Evolutionary conservation across 1,139 yeast species (phyloP), one percentile per base, ranked within the genome.

Genomic region (Yamadazyma atlantica): DNA sequence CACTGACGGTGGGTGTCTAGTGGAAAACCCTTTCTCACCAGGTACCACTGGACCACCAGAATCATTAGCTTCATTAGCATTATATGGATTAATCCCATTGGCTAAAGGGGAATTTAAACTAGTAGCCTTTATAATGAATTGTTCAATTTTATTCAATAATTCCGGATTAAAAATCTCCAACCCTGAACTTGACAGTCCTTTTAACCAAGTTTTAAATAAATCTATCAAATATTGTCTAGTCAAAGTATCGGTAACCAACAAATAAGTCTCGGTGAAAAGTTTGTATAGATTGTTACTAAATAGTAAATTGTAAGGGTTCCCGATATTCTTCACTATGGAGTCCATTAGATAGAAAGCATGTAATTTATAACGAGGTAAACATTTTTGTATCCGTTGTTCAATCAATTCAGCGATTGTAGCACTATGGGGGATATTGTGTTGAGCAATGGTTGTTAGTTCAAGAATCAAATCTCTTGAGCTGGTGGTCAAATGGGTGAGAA

Each of bases 241-340:
- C 4, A 58, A 53, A 2, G 66, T 62, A 44, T 69, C 74, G 18
- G 69, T 60, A 13, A 69, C 73, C 29, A 66, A 55, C 32, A 64
- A 50, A 46, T 69, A 71, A 2, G 70, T 59, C 32, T 65, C 69
- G 7, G 69, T 61, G 51, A 66, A 71, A 23, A 59, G 50, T 37
- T 56, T 55, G 51, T 58, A 66, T 34, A 71, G 48, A 39, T 60
- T 58, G 23, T 53, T 45, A 25, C 66, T 63, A 47, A 70, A 68
- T 32, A 69, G 48, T 29, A 66, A 45, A 44, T 66, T 68, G 50
- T 69, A 71, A 4, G 77, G 76, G 41, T 64, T 67, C 11, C 75
- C 75, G 31, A 69, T 57, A 49, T 62, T 68, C 47, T 70, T 70
- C 48, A 68, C 58, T 16, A 71, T 66, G 29, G 70, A 64, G 50